Conservation (phyloP, 306 rosid genomes). For the Inga leiocalycina region DNA sequence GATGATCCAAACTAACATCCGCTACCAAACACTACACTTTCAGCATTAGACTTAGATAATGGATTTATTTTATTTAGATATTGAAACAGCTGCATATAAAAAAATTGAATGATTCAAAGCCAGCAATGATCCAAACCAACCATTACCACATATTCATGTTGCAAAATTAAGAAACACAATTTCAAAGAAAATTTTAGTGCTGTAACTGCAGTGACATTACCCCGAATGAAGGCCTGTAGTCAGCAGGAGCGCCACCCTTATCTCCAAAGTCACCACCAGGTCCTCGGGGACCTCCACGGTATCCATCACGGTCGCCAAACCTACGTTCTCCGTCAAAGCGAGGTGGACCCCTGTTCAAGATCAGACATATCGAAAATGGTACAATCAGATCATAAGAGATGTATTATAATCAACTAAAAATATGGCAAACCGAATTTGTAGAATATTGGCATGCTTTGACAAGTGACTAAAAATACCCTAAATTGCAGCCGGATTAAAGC, state of each 20-base stretch:
- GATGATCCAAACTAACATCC: not conserved
- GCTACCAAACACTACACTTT: not conserved
- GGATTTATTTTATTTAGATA: no score
- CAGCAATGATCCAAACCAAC: not conserved
- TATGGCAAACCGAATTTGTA: no score
- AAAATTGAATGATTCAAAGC: not conserved
- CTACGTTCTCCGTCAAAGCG: constrained; percentile 71
- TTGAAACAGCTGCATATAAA: not conserved
- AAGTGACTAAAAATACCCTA: not conserved
- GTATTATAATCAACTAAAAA: not conserved
- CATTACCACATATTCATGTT: no score
- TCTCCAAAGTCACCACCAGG: constrained; percentile 75
- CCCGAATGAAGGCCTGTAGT: constrained; percentile 74
- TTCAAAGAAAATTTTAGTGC: not conserved
- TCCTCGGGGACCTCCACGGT: constrained; percentile 77
- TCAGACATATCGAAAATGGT: not conserved
- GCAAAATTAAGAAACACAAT: not conserved
- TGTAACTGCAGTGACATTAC: constrained; percentile 34
- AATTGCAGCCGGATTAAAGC: not conserved
- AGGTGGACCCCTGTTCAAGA: constrained; percentile 60
- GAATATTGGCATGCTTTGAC: not conserved
- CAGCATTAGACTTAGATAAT: not conserved
- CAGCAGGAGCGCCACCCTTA: constrained; percentile 86
- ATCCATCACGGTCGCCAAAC: constrained; percentile 88
- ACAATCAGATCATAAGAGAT: not conserved